Percentiles rank a stretch among this genome's conserved stretches.
phyloP scores from a whole-genome alignment of 441 rosid genomes.

The Mallotus repandus region DNA sequence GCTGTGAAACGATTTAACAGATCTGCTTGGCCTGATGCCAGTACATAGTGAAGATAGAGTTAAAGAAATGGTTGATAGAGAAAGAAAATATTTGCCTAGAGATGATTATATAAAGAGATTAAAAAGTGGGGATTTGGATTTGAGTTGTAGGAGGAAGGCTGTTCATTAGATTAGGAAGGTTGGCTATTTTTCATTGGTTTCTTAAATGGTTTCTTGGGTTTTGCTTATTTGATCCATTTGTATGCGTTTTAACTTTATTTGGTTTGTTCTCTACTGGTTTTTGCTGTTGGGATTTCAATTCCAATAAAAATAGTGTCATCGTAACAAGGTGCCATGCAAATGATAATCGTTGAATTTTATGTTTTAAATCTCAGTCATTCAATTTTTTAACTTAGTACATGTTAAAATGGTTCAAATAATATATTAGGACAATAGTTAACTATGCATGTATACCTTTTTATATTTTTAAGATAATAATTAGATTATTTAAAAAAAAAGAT shows the following conservation, averaged over 20 bases:
- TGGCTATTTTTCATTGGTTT: constrained; percentile 12
- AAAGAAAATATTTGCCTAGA: constrained; percentile 44
- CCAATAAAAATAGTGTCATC: constrained; percentile 6
- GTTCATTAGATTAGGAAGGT: constrained; percentile 65
- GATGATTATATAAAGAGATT: constrained; percentile 50
- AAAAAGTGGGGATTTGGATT: constrained; percentile 56
- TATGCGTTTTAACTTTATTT: constrained; percentile 5
- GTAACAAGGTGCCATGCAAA: too few relatives aligned
- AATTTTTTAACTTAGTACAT: too few relatives aligned
- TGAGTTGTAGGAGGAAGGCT: constrained; percentile 46
- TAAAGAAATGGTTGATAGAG: constrained; percentile 48
- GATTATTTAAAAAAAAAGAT: too few relatives aligned
- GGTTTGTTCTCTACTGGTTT: constrained; percentile 1
- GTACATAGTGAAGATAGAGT: constrained; percentile 53
- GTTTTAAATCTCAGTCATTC: too few relatives aligned
- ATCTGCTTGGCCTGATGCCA: constrained; percentile 83
- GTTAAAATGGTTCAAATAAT: too few relatives aligned
- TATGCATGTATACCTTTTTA: too few relatives aligned
- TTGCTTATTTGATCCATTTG: constrained; percentile 14
- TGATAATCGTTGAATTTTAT: too few relatives aligned
- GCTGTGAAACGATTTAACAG: constrained; percentile 73
- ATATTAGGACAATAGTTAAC: too few relatives aligned
- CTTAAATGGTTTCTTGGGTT: constrained; percentile 14
- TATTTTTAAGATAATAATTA: too few relatives aligned
- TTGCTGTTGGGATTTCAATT: constrained; percentile 13